A percentile compares a stretch with the other conserved stretches of the same genome.
Conservation (phyloP, 1,284 basidiomycete species). For the Pseudomicrostroma phylloplanum region DNA sequence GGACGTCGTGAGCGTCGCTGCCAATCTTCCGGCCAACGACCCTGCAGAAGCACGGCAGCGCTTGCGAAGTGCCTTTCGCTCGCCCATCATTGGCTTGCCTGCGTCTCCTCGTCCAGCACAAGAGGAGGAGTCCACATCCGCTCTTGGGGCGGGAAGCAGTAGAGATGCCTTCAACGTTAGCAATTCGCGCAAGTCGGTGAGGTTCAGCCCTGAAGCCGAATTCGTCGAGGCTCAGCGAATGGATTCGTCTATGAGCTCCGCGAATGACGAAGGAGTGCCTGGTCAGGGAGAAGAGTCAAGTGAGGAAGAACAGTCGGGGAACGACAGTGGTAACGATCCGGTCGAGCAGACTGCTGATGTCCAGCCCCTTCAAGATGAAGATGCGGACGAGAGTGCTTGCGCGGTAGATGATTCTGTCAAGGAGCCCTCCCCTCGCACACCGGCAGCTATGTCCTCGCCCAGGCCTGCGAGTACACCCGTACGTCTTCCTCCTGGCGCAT, state of each 20-base stretch:
- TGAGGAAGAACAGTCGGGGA: neutral
- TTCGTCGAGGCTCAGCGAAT: neutral
- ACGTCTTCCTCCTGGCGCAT: constrained; percentile 4
- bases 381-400: too few relatives aligned
- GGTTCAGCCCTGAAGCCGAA: neutral
- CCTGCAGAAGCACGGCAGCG: neutral
- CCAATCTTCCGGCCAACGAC: neutral
- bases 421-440: neutral
- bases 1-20: neutral
- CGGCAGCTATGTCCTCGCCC: neutral
- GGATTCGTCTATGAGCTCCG: neutral
- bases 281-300: neutral
- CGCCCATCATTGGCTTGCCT: neutral
- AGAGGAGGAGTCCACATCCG: too few relatives aligned
- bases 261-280: neutral
- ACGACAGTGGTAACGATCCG: neutral
- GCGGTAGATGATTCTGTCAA: too few relatives aligned
- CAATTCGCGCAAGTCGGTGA: neutral
- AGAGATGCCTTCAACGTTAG: neutral
- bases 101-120: too few relatives aligned
- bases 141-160: neutral
- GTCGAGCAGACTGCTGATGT: too few relatives aligned
- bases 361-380: too few relatives aligned
- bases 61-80: neutral
- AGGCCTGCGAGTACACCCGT: neutral